A percentile compares a stretch with the other conserved stretches of the same genome.
These are phyloP conservation scores for Cynara cardunculus DNA, from an alignment of 129 eudicot genomes.

Conservation along the genomic window DNA sequence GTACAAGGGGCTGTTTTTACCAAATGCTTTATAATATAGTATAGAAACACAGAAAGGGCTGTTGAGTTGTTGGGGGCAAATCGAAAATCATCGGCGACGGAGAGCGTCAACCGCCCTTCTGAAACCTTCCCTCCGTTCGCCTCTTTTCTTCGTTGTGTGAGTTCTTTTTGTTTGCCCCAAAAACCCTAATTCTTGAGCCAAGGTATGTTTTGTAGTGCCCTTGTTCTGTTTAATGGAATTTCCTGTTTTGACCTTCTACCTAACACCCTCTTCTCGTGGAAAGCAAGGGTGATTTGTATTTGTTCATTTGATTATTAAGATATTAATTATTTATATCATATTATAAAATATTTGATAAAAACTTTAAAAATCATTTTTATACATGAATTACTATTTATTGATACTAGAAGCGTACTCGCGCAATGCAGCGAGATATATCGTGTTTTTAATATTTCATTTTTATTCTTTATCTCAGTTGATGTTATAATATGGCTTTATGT, in stretches of 20 bases:
- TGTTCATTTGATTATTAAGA: neutral
- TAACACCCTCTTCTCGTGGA: neutral
- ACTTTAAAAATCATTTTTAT: too few species aligned
- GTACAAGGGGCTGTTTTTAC: neutral
- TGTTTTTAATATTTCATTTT: too few species aligned
- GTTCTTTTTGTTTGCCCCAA: conserved; percentile 15
- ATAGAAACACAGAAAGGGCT: conserved; percentile 15
- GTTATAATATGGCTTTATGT: too few species aligned
- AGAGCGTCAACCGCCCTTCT: conserved; percentile 43
- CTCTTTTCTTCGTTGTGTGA: conserved; percentile 21
- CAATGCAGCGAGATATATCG: too few species aligned
- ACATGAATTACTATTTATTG: too few species aligned
- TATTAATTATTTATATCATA: too few species aligned
- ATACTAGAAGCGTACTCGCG: too few species aligned
- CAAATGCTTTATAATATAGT: neutral
- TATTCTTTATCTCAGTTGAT: too few species aligned
- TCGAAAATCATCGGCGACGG: conserved; percentile 30
- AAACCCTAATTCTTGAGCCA: neutral
- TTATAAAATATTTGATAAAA: too few species aligned
- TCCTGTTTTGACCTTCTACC: neutral
- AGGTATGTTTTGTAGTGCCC: neutral
- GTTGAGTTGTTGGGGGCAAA: conserved; percentile 14
- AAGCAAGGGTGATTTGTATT: neutral
- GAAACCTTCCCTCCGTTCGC: conserved; percentile 26
- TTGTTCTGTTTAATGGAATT: neutral